These are phyloP conservation scores for Penicillium polonicum DNA, from an alignment of 2,329 filamentous ascomycete genomes.

Conservation along the genomic window DNA sequence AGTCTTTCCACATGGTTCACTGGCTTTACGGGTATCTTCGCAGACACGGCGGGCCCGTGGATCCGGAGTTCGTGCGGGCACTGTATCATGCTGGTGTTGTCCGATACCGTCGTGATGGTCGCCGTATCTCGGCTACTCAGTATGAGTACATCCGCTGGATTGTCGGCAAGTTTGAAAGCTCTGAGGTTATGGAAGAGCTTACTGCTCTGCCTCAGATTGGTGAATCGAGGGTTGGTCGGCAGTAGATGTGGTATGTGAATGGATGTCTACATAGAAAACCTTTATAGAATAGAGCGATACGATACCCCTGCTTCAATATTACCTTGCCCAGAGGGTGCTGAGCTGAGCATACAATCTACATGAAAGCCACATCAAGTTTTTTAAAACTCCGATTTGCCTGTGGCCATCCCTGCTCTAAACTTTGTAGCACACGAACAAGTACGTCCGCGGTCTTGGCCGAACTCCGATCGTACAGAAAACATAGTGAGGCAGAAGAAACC, in stretches of 20 bases:
- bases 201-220: conserved; percentile 21
- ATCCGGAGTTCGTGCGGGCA: conserved; percentile 47
- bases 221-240: not conserved
- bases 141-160: conserved; percentile 47
- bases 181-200: conserved; percentile 38
- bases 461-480: conserved; percentile 9
- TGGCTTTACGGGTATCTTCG: conserved; percentile 49
- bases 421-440: conserved; percentile 5
- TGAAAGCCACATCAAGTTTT: not conserved
- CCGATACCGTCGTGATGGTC: conserved; percentile 41
- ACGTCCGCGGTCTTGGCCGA: not conserved
- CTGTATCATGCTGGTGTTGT: conserved; percentile 52
- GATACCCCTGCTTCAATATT: conserved; percentile 12
- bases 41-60: conserved; percentile 44
- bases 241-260: not conserved
- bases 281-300: conserved; percentile 15
- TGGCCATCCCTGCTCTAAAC: not conserved
- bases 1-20: conserved; percentile 48
- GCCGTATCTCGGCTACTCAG: conserved; percentile 33
- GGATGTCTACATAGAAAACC: not conserved
- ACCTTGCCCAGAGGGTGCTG: not conserved
- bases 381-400: not conserved
- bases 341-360: not conserved
- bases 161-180: conserved; percentile 46
- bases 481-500: conserved; percentile 10